A percentile compares a stretch with the other conserved stretches of the same genome.
These are phyloP conservation scores for Neoascochyta sp. DNA, from an alignment of 2,329 filamentous ascomycete genomes.

Conservation along the genomic window DNA sequence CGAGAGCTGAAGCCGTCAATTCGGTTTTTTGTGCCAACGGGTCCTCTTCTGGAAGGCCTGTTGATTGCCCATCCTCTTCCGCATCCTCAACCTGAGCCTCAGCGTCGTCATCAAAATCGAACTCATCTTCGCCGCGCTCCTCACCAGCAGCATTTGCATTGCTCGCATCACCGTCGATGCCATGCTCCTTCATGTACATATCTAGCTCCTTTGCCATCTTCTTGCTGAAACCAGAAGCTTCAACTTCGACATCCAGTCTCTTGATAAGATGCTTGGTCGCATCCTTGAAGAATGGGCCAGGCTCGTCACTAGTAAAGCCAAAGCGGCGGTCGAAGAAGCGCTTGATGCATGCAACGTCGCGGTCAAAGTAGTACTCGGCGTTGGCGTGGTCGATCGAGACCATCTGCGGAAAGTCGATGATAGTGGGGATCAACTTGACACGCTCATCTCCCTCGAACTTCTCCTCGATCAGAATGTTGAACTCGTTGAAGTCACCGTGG, in stretches of 20 bases:
- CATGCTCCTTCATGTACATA: conserved; percentile 74
- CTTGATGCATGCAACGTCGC: conserved; percentile 93
- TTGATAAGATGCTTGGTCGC: conserved; percentile 67
- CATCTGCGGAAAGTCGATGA: conserved; percentile 99
- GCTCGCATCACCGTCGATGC: conserved; percentile 53
- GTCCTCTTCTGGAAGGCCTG: conserved; percentile 4
- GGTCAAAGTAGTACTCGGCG: conserved; percentile 95
- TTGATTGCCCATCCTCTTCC: conserved; percentile 3
- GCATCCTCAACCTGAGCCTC: conserved; percentile 6
- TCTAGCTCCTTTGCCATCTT: conserved; percentile 97
- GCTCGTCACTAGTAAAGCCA: conserved; percentile 75
- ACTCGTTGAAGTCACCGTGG: conserved; percentile 98
- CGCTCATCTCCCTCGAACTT: conserved; percentile 38
- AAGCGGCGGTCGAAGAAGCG: conserved; percentile 88
- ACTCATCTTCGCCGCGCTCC: conserved; percentile 17
- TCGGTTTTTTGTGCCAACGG: neutral
- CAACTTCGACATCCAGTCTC: conserved; percentile 82
- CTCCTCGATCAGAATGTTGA: conserved; percentile 94
- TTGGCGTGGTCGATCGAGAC: conserved; percentile 91
- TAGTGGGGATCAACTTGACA: conserved; percentile 66
- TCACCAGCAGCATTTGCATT: conserved; percentile 26
- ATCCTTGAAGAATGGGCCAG: conserved; percentile 81
- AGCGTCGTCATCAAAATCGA: conserved; percentile 11
- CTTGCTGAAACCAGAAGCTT: conserved; percentile 91
- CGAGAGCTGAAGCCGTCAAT: conserved; percentile 13